These are phyloP conservation scores for Phytophthora cajani DNA, from an alignment of 352 stramenopile genomes.

Conservation along the genomic window DNA sequence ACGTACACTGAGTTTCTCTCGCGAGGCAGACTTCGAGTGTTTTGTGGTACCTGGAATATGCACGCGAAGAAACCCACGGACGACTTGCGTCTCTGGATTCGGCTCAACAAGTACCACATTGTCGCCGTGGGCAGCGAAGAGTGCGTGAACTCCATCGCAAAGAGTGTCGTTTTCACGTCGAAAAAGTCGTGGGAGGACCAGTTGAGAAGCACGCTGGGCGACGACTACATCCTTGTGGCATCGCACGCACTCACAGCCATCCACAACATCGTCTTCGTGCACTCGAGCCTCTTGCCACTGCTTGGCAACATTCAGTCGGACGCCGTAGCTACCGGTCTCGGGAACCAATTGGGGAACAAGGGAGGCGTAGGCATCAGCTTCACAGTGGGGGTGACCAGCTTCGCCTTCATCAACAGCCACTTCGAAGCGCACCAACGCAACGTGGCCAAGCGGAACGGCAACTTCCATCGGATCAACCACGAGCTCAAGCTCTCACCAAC, in stretches of 20 bases:
- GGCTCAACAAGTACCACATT: slow-evolving; percentile 86
- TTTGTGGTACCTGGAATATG: slow-evolving; percentile 89
- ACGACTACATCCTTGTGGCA: slow-evolving; percentile 89
- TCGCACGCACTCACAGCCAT: slow-evolving; percentile 93
- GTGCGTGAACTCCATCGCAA: slow-evolving; percentile 92
- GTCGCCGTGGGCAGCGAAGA: slow-evolving; percentile 93
- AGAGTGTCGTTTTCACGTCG: slow-evolving; percentile 93
- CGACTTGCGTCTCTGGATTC: slow-evolving; percentile 74
- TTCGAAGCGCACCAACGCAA: slow-evolving; percentile 94
- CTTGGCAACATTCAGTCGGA: slow-evolving; percentile 90
- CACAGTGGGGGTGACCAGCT: slow-evolving; percentile 72
- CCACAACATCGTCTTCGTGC: slow-evolving; percentile 94
- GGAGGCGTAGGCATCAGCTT: slow-evolving; percentile 93
- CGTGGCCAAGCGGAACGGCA: slow-evolving; percentile 88
- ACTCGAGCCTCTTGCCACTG: slow-evolving; percentile 82
- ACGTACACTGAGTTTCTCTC: slow-evolving; percentile 51
- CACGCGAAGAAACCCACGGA: slow-evolving; percentile 74
- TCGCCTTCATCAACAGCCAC: slow-evolving; percentile 94
- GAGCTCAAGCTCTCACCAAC: slow-evolving; percentile 59
- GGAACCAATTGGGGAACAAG: slow-evolving; percentile 97
- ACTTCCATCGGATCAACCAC: slow-evolving; percentile 90
- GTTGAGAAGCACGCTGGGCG: slow-evolving; percentile 63
- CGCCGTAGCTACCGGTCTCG: slow-evolving; percentile 92
- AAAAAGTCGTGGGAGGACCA: slow-evolving; percentile 86
- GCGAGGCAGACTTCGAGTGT: slow-evolving; percentile 62